phyloP scores from a whole-genome alignment of 495 filamentous ascomycete genomes.

The Staphylotrichum longicolle region DNA sequence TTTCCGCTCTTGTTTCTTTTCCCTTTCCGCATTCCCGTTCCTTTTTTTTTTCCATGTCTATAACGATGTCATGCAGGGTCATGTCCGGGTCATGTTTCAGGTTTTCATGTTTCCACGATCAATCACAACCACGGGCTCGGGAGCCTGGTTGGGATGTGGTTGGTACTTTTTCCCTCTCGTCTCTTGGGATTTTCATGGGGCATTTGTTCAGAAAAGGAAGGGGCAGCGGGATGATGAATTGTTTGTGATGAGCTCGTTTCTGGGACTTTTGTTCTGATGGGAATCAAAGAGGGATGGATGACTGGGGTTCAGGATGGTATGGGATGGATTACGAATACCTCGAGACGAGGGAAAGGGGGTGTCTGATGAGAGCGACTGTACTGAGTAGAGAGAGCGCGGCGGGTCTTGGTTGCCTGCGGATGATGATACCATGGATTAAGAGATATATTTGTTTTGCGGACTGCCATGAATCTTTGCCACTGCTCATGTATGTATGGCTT shows the following conservation, averaged over 20 bases:
- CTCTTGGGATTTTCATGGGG: background rate
- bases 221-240: background rate
- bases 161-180: background rate
- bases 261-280: background rate
- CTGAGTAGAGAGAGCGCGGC: background rate
- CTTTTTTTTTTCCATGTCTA: constrained; percentile 6
- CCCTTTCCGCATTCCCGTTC: constrained; percentile 21
- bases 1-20: constrained; percentile 16
- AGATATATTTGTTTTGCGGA: background rate
- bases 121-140: background rate
- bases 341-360: too few relatives aligned
- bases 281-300: background rate
- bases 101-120: too few relatives aligned
- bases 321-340: too few relatives aligned
- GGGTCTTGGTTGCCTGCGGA: background rate
- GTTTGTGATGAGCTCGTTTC: background rate
- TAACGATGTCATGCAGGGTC: constrained; percentile 14
- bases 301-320: background rate
- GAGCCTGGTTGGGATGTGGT: background rate
- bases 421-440: constrained; percentile 1
- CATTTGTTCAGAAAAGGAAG: background rate
- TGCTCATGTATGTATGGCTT: too few relatives aligned
- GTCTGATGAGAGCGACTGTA: background rate
- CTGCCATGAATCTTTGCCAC: too few relatives aligned
- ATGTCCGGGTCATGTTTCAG: background rate